Evolutionary conservation across 2,329 filamentous ascomycete species (phyloP), one percentile per base, ranked within the genome.

Genomic region (Curvularia lunata): DNA sequence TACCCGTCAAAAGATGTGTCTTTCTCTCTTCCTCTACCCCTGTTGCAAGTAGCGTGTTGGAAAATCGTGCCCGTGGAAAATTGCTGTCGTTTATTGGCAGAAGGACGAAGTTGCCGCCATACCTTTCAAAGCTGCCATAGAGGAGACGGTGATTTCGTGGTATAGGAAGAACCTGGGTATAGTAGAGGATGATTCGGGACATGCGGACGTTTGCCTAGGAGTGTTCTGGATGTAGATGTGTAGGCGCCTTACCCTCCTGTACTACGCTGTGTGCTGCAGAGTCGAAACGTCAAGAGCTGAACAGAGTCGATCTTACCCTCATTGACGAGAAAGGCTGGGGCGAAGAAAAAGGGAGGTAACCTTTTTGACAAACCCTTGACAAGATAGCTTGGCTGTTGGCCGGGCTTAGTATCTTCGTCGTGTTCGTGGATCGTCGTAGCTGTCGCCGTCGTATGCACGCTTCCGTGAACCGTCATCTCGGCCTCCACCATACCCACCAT

Each of bases 341-440:
- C 58, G 68, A 69, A 69, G 64, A 66, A 70, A 72, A 72, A 63
- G 64, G 67, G 66, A 71, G 62, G 65, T 72, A 75, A 72, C 72
- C 54, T 73, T 69, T 70, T 69, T 70, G 70, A 76, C 74, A 77
- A 77, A 77, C 74, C 74, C 69, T 68, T 69, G 56, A 58, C 51
- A 59, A 64, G 57, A 59, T 50, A 47, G 54, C 28, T 27, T 47
- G 62, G 63, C 59, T 54, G 48, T 37, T 77, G 55, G 37, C 19
- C 49, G 41, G 49, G 60, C 69, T 78, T 66, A 87, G 74, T 88
- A 88, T 72, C 86, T 81, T 72, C 86, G 81, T 73, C 85, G 83
- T 68, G 81, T 82, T 67, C 86, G 83, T 49, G 83, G 81, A 77
- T 97, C 93, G 73, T 97, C 92, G 79, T 93, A 89, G 65, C 86